Evolutionary conservation across 352 stramenopile genomes (phyloP).

Genomic region (Pythium folliculosum): DNA sequence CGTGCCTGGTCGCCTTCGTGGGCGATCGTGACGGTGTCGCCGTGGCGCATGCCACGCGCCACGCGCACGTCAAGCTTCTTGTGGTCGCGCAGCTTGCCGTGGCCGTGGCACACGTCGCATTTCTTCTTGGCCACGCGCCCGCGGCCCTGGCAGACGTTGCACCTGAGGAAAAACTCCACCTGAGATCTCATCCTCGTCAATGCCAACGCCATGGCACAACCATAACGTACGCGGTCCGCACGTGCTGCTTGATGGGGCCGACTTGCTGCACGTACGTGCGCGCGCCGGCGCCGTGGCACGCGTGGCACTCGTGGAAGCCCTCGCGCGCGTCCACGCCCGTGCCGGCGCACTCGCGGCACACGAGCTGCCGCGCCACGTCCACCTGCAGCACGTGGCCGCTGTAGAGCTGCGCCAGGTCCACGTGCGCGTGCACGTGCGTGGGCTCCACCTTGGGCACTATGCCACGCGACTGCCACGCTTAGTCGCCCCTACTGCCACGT

Average conservation of each 20-base stretch:
- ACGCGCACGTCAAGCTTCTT: conserved; percentile 33
- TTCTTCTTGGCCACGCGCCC: conserved; percentile 42
- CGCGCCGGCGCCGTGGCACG: conserved; percentile 39
- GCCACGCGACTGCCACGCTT: not conserved
- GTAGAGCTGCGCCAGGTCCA: conserved; percentile 45
- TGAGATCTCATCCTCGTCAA: not conserved
- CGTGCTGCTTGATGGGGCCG: conserved; percentile 42
- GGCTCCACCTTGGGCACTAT: conserved; percentile 35
- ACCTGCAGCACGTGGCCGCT: conserved; percentile 30
- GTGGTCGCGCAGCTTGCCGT: conserved; percentile 28
- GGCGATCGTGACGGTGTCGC: conserved; percentile 34
- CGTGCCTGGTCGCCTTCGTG: conserved; percentile 30
- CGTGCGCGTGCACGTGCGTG: conserved; percentile 36
- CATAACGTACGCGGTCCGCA: conserved; percentile 34
- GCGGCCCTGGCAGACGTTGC: conserved; percentile 39
- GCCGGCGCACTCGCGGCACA: conserved; percentile 46
- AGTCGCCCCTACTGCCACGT: too few species aligned
- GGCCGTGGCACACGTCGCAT: conserved; percentile 37
- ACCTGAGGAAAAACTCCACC: conserved; percentile 22
- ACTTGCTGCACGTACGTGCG: conserved; percentile 42
- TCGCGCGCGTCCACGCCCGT: conserved; percentile 35
- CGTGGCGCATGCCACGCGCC: conserved; percentile 36
- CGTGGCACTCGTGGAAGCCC: conserved; percentile 46
- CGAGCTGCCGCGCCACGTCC: conserved; percentile 32
- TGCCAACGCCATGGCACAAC: not conserved